phyloP scores from a whole-genome alignment of 192 early-diverging fungal species.

The Coemansia sp. region DNA sequence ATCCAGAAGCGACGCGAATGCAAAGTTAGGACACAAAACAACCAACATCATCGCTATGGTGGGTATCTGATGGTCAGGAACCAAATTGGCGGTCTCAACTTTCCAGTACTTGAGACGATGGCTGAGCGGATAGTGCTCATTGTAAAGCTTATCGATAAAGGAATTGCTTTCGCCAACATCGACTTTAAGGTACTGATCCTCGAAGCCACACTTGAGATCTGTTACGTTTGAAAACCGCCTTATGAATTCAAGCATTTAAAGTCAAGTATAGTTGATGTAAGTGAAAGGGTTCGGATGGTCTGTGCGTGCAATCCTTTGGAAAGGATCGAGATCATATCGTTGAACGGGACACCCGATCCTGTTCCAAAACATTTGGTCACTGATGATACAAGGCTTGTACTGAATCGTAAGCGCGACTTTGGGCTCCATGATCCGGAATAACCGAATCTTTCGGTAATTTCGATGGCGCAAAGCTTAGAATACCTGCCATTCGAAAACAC shows the following conservation, averaged over 20 bases:
- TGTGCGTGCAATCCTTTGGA: no score
- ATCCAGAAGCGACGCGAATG: no score
- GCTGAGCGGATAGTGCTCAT: not conserved
- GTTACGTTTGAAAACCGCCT: not conserved
- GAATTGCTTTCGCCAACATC: no score
- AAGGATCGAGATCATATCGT: no score
- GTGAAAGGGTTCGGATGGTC: no score
- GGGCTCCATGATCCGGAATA: no score
- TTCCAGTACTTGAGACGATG: not conserved
- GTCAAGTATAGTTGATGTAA: no score
- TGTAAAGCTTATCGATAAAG: not conserved
- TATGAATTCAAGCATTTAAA: no score
- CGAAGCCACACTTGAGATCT: not conserved
- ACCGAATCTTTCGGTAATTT: not conserved
- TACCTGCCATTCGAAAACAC: constrained; percentile 10
- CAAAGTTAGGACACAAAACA: not conserved
- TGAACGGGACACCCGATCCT: no score
- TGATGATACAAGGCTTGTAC: not conserved
- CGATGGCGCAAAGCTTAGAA: not conserved
- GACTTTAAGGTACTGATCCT: not conserved
- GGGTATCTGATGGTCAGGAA: not conserved
- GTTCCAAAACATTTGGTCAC: no score
- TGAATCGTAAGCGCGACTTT: not conserved
- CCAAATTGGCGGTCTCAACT: no score
- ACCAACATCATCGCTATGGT: no score